phyloP scores from a whole-genome alignment of 768 basidiomycete species.

The Boletus vermiculosoides region DNA sequence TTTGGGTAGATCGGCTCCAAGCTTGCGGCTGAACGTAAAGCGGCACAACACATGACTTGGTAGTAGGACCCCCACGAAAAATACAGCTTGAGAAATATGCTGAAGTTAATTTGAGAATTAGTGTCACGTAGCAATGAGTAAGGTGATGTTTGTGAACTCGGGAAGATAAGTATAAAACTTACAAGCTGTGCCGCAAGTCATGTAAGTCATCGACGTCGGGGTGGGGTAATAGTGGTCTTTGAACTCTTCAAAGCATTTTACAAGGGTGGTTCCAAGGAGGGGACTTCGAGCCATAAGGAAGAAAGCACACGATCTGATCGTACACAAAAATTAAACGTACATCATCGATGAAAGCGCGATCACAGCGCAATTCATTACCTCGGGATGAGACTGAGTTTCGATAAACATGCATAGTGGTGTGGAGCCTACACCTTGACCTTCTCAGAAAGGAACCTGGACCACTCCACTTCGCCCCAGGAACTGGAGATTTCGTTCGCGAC shows the following conservation, averaged over 20 bases:
- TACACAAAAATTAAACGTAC: neutral
- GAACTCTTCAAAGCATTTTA: too few species aligned
- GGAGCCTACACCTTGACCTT: conserved; percentile 45
- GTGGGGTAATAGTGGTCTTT: too few species aligned
- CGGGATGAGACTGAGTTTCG: neutral
- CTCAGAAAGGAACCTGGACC: conserved; percentile 68
- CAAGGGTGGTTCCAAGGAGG: too few species aligned
- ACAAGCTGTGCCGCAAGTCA: too few species aligned
- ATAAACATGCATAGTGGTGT: neutral
- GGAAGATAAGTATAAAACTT: too few species aligned
- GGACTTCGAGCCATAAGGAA: too few species aligned
- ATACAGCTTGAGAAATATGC: neutral
- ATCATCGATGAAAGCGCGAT: neutral
- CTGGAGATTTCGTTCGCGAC: conserved; percentile 73
- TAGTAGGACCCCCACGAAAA: neutral
- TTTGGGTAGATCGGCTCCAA: neutral
- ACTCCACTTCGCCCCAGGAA: conserved; percentile 79
- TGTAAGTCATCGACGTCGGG: too few species aligned
- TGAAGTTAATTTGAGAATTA: neutral
- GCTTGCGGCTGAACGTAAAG: neutral
- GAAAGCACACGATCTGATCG: too few species aligned
- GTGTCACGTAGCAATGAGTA: too few species aligned
- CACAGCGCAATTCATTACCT: neutral
- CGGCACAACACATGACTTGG: neutral
- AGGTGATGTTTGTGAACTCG: too few species aligned